Evolutionary conservation across 2,329 filamentous ascomycete genomes (phyloP).

Genomic region (Colletotrichum falcatum): DNA sequence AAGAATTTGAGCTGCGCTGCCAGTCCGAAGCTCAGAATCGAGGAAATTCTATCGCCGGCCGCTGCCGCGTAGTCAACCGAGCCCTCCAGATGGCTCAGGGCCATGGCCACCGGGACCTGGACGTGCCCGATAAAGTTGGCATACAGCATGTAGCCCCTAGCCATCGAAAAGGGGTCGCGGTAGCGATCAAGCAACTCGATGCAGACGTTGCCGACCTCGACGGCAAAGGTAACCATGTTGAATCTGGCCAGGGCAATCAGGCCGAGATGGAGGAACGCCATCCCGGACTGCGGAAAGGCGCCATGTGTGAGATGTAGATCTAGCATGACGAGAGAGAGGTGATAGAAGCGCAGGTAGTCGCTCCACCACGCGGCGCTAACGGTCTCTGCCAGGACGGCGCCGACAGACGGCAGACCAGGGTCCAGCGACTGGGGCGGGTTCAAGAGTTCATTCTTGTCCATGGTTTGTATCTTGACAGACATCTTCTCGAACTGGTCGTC

Average conservation of each 20-base stretch:
- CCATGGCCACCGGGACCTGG: slow-evolving; percentile 69
- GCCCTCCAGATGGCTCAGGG: slow-evolving; percentile 71
- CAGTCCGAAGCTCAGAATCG: slow-evolving; percentile 78
- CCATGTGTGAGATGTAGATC: slow-evolving; percentile 73
- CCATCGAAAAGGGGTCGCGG: slow-evolving; percentile 73
- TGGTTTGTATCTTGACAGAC: slow-evolving; percentile 68
- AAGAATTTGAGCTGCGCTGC: slow-evolving; percentile 76
- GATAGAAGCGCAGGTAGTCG: slow-evolving; percentile 78
- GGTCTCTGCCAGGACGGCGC: slow-evolving; percentile 77
- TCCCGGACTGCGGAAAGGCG: slow-evolving; percentile 75
- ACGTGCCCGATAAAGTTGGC: slow-evolving; percentile 78
- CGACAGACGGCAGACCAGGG: slow-evolving; percentile 70
- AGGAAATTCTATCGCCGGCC: slow-evolving; percentile 77
- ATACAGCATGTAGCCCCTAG: slow-evolving; percentile 76
- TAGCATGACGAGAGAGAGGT: slow-evolving; percentile 75
- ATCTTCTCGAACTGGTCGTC: slow-evolving; percentile 78
- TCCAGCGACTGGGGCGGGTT: slow-evolving; percentile 59
- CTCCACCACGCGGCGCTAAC: slow-evolving; percentile 80
- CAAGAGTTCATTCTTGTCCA: slow-evolving; percentile 63
- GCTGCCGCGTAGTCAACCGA: slow-evolving; percentile 74
- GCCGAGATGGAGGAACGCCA: slow-evolving; percentile 75
- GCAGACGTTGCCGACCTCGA: slow-evolving; percentile 72
- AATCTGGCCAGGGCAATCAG: slow-evolving; percentile 77
- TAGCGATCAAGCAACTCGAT: slow-evolving; percentile 74
- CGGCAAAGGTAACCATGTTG: slow-evolving; percentile 75